These are phyloP conservation scores for Carex littledalei DNA, from an alignment of 176 grass and related monocot genomes.

Conservation along the genomic window DNA sequence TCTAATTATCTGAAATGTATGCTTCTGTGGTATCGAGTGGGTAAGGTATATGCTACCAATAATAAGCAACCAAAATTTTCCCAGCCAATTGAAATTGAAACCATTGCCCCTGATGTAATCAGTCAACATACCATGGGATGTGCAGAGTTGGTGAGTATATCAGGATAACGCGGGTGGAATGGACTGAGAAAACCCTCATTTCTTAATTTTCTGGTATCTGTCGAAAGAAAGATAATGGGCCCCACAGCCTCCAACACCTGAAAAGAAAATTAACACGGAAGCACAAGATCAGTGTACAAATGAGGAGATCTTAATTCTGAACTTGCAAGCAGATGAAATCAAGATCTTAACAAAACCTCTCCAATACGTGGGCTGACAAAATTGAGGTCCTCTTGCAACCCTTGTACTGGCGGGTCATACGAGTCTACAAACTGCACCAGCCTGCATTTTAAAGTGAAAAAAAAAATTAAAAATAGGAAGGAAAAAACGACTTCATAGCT, in stretches of 20 bases:
- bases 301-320: slow-evolving; percentile 5
- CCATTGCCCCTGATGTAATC: not conserved
- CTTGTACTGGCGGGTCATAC: slow-evolving; percentile 89
- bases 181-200: slow-evolving; percentile 98
- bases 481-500: slow-evolving; percentile 1
- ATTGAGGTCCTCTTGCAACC: slow-evolving; percentile 95
- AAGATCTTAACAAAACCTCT: slow-evolving; percentile 47
- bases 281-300: not conserved
- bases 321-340: slow-evolving; percentile 17
- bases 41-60: not conserved
- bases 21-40: not conserved
- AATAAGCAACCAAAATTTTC: not conserved
- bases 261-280: slow-evolving; percentile 25
- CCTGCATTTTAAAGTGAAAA: slow-evolving; percentile 39
- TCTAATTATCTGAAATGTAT: not conserved
- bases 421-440: slow-evolving; percentile 96
- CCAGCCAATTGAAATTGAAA: not conserved
- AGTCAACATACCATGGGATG: slow-evolving; percentile 81
- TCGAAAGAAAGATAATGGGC: slow-evolving; percentile 97
- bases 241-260: slow-evolving; percentile 96
- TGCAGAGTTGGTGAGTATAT: slow-evolving; percentile 97
- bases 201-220: slow-evolving; percentile 95
- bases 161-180: slow-evolving; percentile 97
- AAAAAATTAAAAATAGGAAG: not conserved
- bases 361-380: slow-evolving; percentile 99